Evolutionary conservation across 805 yeast species (phyloP).

Genomic region (Wickerhamomyces chambardii): DNA sequence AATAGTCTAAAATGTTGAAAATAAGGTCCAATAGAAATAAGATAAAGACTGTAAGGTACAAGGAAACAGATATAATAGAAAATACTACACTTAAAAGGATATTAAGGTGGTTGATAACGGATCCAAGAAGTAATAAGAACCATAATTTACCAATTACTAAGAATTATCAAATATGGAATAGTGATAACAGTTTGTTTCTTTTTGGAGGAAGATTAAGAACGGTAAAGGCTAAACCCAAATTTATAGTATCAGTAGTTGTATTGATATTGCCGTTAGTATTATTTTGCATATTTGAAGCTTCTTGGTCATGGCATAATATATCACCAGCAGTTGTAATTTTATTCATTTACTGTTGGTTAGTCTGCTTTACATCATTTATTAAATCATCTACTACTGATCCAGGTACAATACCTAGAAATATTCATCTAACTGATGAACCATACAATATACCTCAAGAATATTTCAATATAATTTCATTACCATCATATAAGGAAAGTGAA

Average conservation of each 20-base stretch:
- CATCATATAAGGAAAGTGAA: constrained; percentile 25
- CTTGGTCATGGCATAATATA: constrained; percentile 47
- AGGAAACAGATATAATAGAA: neutral
- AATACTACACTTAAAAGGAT: constrained; percentile 2
- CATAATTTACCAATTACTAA: neutral
- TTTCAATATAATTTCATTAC: constrained; percentile 37
- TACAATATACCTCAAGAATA: constrained; percentile 47
- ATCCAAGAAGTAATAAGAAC: constrained; percentile 3
- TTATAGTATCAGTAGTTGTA: constrained; percentile 23
- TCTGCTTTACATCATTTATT: constrained; percentile 38
- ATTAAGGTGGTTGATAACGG: constrained; percentile 15
- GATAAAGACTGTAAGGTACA: neutral
- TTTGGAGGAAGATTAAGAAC: constrained; percentile 59
- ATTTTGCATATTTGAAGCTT: constrained; percentile 42
- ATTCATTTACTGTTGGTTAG: constrained; percentile 49
- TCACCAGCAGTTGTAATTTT: constrained; percentile 48
- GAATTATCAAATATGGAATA: constrained; percentile 36
- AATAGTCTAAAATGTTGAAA: no score
- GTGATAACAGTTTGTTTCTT: constrained; percentile 37
- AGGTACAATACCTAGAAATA: constrained; percentile 56
- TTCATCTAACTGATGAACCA: constrained; percentile 42
- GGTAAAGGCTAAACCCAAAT: constrained; percentile 29
- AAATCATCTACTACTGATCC: constrained; percentile 58
- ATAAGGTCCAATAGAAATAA: neutral
- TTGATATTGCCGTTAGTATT: constrained; percentile 40